Conservation (phyloP, 257 asterid genomes). For the Mitragyna speciosa region DNA sequence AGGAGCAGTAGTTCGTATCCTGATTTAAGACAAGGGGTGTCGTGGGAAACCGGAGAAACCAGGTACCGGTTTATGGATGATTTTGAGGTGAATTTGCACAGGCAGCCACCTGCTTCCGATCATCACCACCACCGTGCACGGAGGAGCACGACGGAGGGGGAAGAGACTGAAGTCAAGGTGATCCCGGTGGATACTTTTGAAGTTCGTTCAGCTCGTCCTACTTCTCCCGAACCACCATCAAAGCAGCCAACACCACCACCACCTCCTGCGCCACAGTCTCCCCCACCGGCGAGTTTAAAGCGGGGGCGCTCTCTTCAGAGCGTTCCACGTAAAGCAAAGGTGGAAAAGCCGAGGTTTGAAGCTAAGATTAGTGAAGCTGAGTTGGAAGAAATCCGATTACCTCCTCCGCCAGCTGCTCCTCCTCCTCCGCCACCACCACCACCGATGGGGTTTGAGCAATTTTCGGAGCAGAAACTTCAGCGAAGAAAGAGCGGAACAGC, state of each 20-base stretch:
- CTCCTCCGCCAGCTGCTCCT: constrained; percentile 31
- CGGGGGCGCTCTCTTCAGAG: constrained; percentile 52
- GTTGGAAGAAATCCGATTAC: constrained; percentile 23
- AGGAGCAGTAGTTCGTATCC: constrained; percentile 86
- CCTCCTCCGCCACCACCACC: constrained; percentile 34
- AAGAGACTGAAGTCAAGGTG: constrained; percentile 37
- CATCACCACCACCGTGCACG: constrained; percentile 25
- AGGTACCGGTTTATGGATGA: constrained; percentile 58
- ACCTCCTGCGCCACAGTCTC: constrained; percentile 35
- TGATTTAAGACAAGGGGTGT: constrained; percentile 58
- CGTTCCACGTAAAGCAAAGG: constrained; percentile 40
- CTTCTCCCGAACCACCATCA: constrained; percentile 31
- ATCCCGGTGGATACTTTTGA: constrained; percentile 69
- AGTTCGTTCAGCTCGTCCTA: constrained; percentile 32
- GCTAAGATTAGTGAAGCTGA: constrained; percentile 24
- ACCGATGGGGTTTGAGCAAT: constrained; percentile 8
- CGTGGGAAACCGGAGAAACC: constrained; percentile 47
- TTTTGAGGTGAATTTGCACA: constrained; percentile 52
- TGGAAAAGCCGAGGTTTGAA: constrained; percentile 28
- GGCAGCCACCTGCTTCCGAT: constrained; percentile 22
- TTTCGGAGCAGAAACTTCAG: constrained; percentile 34
- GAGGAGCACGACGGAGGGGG: constrained; percentile 26
- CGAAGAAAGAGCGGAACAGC: constrained; percentile 62
- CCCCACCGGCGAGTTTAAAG: constrained; percentile 35
- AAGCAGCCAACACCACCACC: constrained; percentile 35